phyloP scores from a whole-genome alignment of 352 stramenopile genomes.

The Aphanomyces euteiches region DNA sequence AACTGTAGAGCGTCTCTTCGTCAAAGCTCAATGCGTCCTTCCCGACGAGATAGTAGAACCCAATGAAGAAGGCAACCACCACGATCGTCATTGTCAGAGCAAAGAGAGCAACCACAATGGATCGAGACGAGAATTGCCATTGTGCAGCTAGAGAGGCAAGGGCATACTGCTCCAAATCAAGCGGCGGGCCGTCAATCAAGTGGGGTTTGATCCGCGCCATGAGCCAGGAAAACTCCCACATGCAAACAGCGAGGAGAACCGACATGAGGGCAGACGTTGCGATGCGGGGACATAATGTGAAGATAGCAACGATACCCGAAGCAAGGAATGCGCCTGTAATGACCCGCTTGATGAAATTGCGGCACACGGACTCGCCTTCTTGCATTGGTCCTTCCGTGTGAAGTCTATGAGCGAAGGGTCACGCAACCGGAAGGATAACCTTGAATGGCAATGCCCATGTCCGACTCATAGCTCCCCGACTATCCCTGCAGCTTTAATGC shows the following conservation, averaged over 20 bases:
- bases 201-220: constrained; percentile 49
- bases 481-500: no score
- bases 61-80: background rate
- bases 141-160: background rate
- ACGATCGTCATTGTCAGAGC: background rate
- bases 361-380: background rate
- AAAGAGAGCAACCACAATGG: background rate
- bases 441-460: no score
- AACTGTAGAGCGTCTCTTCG: background rate
- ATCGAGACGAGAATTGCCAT: background rate
- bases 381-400: background rate
- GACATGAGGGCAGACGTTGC: constrained; percentile 8
- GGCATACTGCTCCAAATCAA: background rate
- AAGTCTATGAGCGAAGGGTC: no score
- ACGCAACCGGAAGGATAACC: no score
- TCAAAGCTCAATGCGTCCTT: background rate
- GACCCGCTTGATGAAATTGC: constrained; percentile 24
- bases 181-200: background rate
- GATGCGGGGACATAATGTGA: background rate
- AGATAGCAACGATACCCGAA: background rate
- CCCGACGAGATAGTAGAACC: background rate
- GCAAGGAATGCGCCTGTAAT: background rate
- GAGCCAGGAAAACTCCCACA: constrained; percentile 68
- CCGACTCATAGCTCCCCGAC: no score
- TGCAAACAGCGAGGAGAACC: constrained; percentile 38